A percentile compares a stretch with the other conserved stretches of the same genome.
Evolutionary conservation across 2,329 filamentous ascomycete species (phyloP).

Genomic region (Pestalotiopsis sp.): DNA sequence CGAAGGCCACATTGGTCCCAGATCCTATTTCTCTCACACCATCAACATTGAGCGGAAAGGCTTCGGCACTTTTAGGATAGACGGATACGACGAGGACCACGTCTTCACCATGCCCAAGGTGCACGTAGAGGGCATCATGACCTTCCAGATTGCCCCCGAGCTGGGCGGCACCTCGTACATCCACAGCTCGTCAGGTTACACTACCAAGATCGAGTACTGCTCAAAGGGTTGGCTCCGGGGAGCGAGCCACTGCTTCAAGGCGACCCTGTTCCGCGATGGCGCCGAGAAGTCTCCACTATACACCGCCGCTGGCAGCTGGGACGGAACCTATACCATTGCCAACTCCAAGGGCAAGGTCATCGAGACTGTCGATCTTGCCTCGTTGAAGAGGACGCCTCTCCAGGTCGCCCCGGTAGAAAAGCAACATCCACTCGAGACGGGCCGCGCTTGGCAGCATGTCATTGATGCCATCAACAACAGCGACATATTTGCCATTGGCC

Average conservation of each 20-base stretch:
- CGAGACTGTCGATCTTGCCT: slow-evolving; percentile 63
- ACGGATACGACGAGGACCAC: slow-evolving; percentile 50
- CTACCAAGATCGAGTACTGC: slow-evolving; percentile 88
- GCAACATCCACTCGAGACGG: slow-evolving; percentile 86
- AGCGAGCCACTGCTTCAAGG: slow-evolving; percentile 90
- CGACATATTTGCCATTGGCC: slow-evolving; percentile 79
- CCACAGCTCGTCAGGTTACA: slow-evolving; percentile 82
- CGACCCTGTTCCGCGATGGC: slow-evolving; percentile 71
- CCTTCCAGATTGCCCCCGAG: slow-evolving; percentile 86
- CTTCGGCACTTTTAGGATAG: slow-evolving; percentile 78
- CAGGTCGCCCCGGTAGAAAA: slow-evolving; percentile 71
- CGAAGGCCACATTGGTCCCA: slow-evolving; percentile 95
- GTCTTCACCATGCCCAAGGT: slow-evolving; percentile 89
- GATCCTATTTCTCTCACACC: slow-evolving; percentile 89
- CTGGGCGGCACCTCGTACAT: slow-evolving; percentile 86
- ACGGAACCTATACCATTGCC: slow-evolving; percentile 77
- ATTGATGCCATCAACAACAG: slow-evolving; percentile 77
- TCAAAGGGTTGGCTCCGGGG: slow-evolving; percentile 94
- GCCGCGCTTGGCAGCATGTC: slow-evolving; percentile 86
- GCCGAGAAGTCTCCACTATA: slow-evolving; percentile 71
- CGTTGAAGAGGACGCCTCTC: slow-evolving; percentile 65
- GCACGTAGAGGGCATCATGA: slow-evolving; percentile 92
- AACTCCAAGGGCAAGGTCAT: slow-evolving; percentile 60
- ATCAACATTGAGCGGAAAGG: slow-evolving; percentile 96
- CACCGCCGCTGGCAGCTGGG: slow-evolving; percentile 91